Conservation (phyloP, 164 flowering plant genomes). For the Macadamia integrifolia region DNA sequence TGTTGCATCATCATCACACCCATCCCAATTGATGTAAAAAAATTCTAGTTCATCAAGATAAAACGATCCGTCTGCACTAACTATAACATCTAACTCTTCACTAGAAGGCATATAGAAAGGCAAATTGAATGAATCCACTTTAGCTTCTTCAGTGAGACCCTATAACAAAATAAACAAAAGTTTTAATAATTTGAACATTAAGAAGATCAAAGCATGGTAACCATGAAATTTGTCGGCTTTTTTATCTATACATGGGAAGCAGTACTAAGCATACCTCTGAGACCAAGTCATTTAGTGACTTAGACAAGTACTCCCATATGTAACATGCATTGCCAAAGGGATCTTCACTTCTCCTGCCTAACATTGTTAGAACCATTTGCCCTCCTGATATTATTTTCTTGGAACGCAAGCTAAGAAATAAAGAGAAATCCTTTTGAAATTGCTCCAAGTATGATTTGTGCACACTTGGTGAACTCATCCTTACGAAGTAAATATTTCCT, state of each 20-base stretch:
- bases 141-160: no score
- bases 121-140: no score
- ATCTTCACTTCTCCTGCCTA: background rate
- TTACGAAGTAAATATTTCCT: background rate
- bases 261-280: no score
- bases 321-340: background rate
- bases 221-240: no score
- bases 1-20: background rate
- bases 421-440: background rate
- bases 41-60: background rate
- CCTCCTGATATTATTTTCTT: background rate
- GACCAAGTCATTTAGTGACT: no score
- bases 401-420: background rate
- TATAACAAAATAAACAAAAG: no score
- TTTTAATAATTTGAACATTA: no score
- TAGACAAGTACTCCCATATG: background rate
- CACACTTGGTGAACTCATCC: background rate
- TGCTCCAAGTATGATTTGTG: background rate
- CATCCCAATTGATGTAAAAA: background rate
- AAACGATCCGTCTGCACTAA: no score
- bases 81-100: no score
- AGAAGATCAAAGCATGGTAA: no score
- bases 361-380: background rate
- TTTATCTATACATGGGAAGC: no score
- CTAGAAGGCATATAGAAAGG: no score